Evolutionary conservation across 2,329 filamentous ascomycete genomes (phyloP).

Genomic region (Fusarium sulawesiense): DNA sequence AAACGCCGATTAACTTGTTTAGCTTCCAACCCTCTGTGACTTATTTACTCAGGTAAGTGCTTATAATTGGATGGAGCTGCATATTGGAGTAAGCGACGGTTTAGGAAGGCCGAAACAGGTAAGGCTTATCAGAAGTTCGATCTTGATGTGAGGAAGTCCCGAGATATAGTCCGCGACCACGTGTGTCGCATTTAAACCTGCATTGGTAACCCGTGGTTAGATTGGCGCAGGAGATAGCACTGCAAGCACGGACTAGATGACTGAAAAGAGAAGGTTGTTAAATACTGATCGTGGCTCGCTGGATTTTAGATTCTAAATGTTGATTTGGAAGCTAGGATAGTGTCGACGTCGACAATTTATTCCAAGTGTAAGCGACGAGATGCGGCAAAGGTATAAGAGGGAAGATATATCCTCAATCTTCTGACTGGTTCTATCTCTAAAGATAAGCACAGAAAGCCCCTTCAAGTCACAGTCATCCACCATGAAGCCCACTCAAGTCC

Average conservation of each 20-base stretch:
- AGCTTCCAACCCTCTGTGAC: not conserved
- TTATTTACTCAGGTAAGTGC: not conserved
- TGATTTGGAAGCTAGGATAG: not conserved
- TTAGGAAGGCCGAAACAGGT: not conserved
- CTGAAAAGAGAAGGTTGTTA: not conserved
- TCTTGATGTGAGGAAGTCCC: not conserved
- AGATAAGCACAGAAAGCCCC: not conserved
- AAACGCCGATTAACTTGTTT: not conserved
- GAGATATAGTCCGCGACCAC: not conserved
- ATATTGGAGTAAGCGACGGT: not conserved
- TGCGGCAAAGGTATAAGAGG: not conserved
- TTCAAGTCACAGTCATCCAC: no score
- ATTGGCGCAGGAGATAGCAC: not conserved
- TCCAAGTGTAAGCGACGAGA: not conserved
- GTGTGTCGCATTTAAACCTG: not conserved
- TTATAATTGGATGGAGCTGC: not conserved
- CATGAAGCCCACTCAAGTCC: constrained; percentile 7
- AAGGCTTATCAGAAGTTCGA: no score
- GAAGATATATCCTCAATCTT: not conserved
- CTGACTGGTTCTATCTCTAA: accelerated
- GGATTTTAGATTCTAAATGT: accelerated
- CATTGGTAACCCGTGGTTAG: not conserved
- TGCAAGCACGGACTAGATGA: not conserved
- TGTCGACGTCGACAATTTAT: not conserved
- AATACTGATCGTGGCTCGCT: not conserved